A percentile compares a stretch with the other conserved stretches of the same genome.
Conservation (phyloP, 139 green algal species). For the Protoeuglena noctilucae region DNA sequence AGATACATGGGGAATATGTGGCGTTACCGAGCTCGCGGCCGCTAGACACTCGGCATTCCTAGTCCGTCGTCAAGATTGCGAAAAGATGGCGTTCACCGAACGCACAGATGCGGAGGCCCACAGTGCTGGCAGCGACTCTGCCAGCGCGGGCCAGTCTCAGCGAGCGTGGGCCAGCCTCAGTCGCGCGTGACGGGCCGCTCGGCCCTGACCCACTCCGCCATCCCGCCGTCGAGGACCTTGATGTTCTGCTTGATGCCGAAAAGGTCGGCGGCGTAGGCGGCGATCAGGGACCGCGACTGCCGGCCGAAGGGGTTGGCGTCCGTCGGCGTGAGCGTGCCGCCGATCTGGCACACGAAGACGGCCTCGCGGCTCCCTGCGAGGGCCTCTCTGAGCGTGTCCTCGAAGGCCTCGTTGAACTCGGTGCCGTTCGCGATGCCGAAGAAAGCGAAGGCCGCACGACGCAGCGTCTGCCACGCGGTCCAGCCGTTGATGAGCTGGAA, state of each 20-base stretch:
- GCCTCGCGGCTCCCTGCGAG: background rate
- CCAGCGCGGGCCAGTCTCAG: too few species aligned
- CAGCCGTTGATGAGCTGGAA: slow-evolving; percentile 7
- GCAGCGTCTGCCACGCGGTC: background rate
- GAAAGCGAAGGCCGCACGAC: slow-evolving; percentile 7
- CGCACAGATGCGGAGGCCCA: too few species aligned
- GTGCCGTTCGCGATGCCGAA: slow-evolving; percentile 13
- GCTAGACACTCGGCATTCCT: too few species aligned
- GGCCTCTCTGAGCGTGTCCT: background rate
- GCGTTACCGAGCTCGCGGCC: too few species aligned
- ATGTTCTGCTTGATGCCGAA: background rate
- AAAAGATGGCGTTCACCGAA: too few species aligned
- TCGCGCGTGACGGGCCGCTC: background rate
- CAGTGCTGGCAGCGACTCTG: too few species aligned
- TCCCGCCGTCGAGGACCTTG: background rate
- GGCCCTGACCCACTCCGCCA: background rate
- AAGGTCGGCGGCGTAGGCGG: background rate
- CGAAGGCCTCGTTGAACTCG: slow-evolving; percentile 7
- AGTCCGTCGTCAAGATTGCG: too few species aligned
- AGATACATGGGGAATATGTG: too few species aligned
- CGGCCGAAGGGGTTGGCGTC: background rate
- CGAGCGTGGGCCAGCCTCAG: too few species aligned
- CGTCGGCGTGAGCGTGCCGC: background rate
- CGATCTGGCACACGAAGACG: background rate
- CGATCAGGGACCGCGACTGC: slow-evolving; percentile 1